Base-by-base conservation (phyloP, 2,329 filamentous ascomycete genomes). In the Colletotrichum graminicola region DNA sequence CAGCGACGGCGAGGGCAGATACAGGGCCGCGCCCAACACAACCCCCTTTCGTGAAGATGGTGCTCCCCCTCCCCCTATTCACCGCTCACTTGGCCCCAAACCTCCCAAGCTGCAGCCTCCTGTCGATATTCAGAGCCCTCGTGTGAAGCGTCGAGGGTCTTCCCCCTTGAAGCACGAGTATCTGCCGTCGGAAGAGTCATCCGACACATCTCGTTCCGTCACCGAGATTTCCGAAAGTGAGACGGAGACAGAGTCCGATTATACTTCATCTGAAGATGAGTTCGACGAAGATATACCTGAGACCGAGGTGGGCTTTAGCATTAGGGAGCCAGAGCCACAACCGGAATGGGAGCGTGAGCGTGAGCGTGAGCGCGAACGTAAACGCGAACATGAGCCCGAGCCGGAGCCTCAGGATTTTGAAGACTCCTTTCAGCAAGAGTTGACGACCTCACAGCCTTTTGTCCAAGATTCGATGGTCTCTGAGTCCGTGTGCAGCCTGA, bases 151-250 rank as follows among this genome's bases (percentile, higher is more conserved):
- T 55, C 90, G 94, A 23, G 92, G 91, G 1, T 98, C 96, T 0
- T 99, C 96, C 1, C 96, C 96, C 0, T 85, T 99, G 61, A 99
- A 99, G 83, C 95, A 98, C 78, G 95, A 99, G 82, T 99, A 98
- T 77, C 92, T 95, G 73, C 95, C 95, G 18, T 98, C 96, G 1
- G 89, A 91, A 62, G 81, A 85, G 59, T 90, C 88, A 0, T 91
- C 89, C 0, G 83, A 89, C 8, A 89, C 89, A 56, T 91, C 90
- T 0, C 88, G 89, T 52, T 89, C 89, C 8, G 82, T 87, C 47
- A 83, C 83, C 43, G 90, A 87, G 7, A 60, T 56, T 3, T 72
- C 69, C 16, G 69, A 68, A 21, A 72, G 65, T 47, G 69, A 69
- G 39, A 69, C 61, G 45, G 61, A 63, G 26, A 63, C 69, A 54